These are phyloP conservation scores for Alternaria metachromatica DNA, from an alignment of 2,329 filamentous ascomycete genomes.

Conservation along the genomic window DNA sequence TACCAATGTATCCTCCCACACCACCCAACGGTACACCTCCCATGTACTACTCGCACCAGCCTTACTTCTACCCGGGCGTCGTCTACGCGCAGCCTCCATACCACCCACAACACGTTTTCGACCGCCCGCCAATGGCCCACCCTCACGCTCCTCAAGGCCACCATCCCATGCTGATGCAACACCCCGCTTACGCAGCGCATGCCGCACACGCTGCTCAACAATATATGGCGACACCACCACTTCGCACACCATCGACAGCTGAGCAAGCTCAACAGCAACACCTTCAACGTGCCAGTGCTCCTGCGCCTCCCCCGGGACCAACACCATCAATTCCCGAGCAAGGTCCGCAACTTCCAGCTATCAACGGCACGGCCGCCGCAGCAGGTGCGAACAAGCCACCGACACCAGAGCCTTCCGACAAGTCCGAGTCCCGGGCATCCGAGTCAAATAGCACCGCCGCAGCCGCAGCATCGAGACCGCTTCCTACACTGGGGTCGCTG, in stretches of 20 bases:
- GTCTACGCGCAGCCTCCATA: slow-evolving; percentile 44
- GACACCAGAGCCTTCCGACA: slow-evolving; percentile 43
- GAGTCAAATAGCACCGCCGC: slow-evolving; percentile 35
- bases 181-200: slow-evolving; percentile 37
- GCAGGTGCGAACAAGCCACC: slow-evolving; percentile 37
- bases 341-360: slow-evolving; percentile 46
- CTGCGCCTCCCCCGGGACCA: slow-evolving; percentile 26
- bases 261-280: slow-evolving; percentile 49
- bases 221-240: slow-evolving; percentile 46
- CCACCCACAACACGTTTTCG: slow-evolving; percentile 35
- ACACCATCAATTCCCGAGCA: slow-evolving; percentile 37
- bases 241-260: slow-evolving; percentile 51
- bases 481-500: slow-evolving; percentile 53
- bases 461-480: slow-evolving; percentile 46
- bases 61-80: slow-evolving; percentile 40
- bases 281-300: slow-evolving; percentile 38
- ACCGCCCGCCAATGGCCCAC: slow-evolving; percentile 46
- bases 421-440: slow-evolving; percentile 53
- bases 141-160: slow-evolving; percentile 47
- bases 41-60: slow-evolving; percentile 47
- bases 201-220: slow-evolving; percentile 42
- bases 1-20: slow-evolving; percentile 51
- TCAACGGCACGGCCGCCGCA: slow-evolving; percentile 35
- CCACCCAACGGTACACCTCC: slow-evolving; percentile 52
- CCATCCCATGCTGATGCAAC: slow-evolving; percentile 36